phyloP scores from a whole-genome alignment of 306 rosid genomes.

The Hippophae tibetana region DNA sequence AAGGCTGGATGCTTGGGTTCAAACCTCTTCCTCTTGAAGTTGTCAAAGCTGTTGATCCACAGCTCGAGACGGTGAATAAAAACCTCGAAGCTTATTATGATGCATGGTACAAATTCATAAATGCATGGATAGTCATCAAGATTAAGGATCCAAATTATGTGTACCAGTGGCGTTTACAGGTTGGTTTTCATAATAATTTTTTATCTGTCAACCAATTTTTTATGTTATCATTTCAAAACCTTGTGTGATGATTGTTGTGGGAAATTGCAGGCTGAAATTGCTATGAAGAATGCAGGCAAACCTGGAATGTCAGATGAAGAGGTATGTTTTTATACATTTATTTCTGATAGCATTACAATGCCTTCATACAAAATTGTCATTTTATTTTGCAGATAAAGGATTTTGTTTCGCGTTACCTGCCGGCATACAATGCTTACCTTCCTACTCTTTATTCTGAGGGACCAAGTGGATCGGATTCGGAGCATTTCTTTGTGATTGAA shows the following conservation, averaged over 20 bases:
- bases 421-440: conserved; percentile 87
- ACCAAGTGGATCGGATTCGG: conserved; percentile 69
- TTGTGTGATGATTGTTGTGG: neutral
- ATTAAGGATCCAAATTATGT: conserved; percentile 77
- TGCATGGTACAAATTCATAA: conserved; percentile 80
- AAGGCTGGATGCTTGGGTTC: conserved; percentile 99
- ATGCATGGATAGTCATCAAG: conserved; percentile 82
- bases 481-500: conserved; percentile 54
- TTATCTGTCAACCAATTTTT: neutral
- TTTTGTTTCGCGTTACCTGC: conserved; percentile 92
- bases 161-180: conserved; percentile 87
- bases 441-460: conserved; percentile 85
- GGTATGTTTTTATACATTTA: conserved; percentile 29
- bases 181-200: conserved; percentile 11
- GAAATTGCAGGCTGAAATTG: conserved; percentile 86
- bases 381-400: conserved; percentile 53
- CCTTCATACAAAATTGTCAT: conserved; percentile 12
- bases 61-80: conserved; percentile 74
- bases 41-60: conserved; percentile 66
- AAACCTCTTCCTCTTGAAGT: conserved; percentile 61
- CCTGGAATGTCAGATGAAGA: conserved; percentile 91
- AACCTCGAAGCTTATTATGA: conserved; percentile 72
- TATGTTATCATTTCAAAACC: neutral
- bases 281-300: conserved; percentile 92
- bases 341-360: conserved; percentile 8